phyloP scores from a whole-genome alignment of 1,284 basidiomycete species.

The Ustilago hordei region DNA sequence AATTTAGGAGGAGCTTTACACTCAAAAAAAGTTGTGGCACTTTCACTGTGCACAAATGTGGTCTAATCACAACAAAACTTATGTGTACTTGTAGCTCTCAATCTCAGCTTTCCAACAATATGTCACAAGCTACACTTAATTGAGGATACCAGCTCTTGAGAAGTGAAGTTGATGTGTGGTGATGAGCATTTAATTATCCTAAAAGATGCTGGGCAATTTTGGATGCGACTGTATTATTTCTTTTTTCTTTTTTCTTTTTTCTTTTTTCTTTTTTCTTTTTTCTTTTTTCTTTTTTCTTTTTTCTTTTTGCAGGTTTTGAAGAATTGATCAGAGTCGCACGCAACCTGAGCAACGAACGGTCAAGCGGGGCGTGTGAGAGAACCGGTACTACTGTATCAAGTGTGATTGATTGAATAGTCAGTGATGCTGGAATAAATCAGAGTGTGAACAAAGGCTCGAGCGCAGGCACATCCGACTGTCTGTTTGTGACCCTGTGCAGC shows the following conservation, averaged over 20 bases:
- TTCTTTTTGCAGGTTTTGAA: constrained; percentile 8
- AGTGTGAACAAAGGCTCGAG: constrained; percentile 22
- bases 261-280: constrained; percentile 1
- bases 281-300: not conserved
- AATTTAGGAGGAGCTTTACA: too few species aligned
- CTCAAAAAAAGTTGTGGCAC: too few species aligned
- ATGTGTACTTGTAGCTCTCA: too few species aligned
- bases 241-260: not conserved
- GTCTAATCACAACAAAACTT: too few species aligned
- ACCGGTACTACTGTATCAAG: not conserved
- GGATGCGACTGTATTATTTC: not conserved
- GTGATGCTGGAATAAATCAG: not conserved
- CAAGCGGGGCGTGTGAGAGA: constrained; percentile 6
- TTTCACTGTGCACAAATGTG: too few species aligned
- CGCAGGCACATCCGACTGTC: constrained; percentile 2
- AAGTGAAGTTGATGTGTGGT: too few species aligned
- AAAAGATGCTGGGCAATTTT: too few species aligned
- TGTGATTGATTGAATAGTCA: not conserved
- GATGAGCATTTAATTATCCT: too few species aligned
- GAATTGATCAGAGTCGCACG: constrained; percentile 11
- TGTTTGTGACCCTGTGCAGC: not conserved
- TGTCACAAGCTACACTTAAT: too few species aligned
- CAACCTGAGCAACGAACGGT: not conserved
- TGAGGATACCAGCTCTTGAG: too few species aligned
- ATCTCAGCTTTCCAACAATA: too few species aligned